Evolutionary conservation across 2,329 filamentous ascomycete species (phyloP).

Genomic region (Lasiodiplodia sp.): DNA sequence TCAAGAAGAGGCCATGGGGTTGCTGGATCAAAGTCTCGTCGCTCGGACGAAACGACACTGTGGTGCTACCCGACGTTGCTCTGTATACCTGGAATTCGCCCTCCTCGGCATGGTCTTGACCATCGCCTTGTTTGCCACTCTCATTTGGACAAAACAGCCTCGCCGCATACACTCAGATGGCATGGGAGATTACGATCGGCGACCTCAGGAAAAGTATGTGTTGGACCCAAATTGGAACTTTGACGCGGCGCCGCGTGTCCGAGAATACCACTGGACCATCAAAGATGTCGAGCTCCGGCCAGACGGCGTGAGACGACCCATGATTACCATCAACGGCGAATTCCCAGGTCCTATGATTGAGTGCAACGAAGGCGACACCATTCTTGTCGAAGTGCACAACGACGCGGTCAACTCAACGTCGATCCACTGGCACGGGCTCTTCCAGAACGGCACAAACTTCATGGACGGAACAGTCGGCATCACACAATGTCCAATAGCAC

Average conservation of each 20-base stretch:
- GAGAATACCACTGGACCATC: conserved; percentile 69
- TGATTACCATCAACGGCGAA: conserved; percentile 51
- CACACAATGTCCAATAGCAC: conserved; percentile 71
- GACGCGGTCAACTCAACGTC: conserved; percentile 66
- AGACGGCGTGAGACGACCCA: conserved; percentile 57
- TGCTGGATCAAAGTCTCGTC: background rate
- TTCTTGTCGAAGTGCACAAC: conserved; percentile 72
- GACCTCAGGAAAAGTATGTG: conserved; percentile 50
- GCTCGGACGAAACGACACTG: conserved; percentile 15
- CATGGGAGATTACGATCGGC: background rate
- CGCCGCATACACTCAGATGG: background rate
- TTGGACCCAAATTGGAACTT: conserved; percentile 66
- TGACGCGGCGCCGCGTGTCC: conserved; percentile 55
- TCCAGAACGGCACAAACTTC: conserved; percentile 70
- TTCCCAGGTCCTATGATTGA: conserved; percentile 52
- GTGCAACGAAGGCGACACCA: conserved; percentile 67
- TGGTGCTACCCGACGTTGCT: conserved; percentile 4
- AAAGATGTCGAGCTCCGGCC: conserved; percentile 65
- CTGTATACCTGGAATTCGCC: conserved; percentile 11
- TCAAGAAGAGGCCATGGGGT: background rate
- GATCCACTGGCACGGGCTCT: conserved; percentile 75
- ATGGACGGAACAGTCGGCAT: conserved; percentile 76
- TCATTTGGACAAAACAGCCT: background rate
- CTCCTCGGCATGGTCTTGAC: conserved; percentile 3
- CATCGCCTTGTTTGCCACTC: conserved; percentile 14